These are phyloP conservation scores for Xerocomus nothofagi DNA, from an alignment of 1,284 basidiomycete genomes.

Conservation along the genomic window DNA sequence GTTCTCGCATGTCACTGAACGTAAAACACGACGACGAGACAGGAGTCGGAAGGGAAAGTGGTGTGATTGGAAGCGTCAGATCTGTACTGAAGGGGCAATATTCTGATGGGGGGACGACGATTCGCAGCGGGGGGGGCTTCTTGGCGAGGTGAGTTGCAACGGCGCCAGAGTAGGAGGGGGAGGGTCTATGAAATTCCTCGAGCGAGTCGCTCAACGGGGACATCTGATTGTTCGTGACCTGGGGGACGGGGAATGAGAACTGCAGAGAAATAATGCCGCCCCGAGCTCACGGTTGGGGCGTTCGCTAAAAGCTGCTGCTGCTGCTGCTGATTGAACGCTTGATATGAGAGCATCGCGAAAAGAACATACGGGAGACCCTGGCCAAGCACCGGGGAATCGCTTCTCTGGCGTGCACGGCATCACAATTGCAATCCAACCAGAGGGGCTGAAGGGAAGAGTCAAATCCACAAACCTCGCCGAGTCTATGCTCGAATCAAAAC, in stretches of 20 bases:
- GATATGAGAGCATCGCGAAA: background rate
- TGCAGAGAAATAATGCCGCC: background rate
- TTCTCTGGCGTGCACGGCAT: conserved; percentile 25
- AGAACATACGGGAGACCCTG: conserved; percentile 22
- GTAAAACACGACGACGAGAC: conserved; percentile 32
- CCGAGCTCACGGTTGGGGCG: conserved; percentile 6
- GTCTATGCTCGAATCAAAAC: conserved; percentile 19
- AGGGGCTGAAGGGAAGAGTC: background rate
- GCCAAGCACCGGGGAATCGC: conserved; percentile 29
- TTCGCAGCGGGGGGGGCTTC: conserved; percentile 28
- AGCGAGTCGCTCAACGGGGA: conserved; percentile 13
- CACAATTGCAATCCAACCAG: conserved; percentile 22
- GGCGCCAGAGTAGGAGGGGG: conserved; percentile 1
- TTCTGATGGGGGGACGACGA: conserved; percentile 36
- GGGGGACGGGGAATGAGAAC: background rate
- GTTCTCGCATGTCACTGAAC: conserved; percentile 21
- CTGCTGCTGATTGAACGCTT: background rate
- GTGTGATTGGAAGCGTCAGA: conserved; percentile 33
- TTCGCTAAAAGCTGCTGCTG: background rate
- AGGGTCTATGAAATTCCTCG: conserved; percentile 10
- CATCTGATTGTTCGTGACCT: conserved; percentile 19
- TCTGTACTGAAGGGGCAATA: conserved; percentile 37
- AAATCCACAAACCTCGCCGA: conserved; percentile 17
- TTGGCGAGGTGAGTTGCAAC: conserved; percentile 14
- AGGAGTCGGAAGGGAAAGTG: conserved; percentile 29